Evolutionary conservation across 1,284 basidiomycete species (phyloP).

Genomic region (Boletus sp.): DNA sequence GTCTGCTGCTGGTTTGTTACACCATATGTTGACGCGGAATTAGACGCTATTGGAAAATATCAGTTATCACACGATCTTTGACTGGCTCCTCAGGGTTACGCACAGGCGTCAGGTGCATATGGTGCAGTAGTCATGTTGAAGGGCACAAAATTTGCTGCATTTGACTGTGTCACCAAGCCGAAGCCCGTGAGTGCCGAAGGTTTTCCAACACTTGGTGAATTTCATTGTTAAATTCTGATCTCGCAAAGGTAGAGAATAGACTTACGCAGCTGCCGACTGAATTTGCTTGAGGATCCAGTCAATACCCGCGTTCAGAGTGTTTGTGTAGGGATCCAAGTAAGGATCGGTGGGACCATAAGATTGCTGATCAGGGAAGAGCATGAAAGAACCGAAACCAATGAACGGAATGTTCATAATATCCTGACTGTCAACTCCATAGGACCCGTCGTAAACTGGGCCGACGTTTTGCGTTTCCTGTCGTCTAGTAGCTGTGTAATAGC

Average conservation of each 20-base stretch:
- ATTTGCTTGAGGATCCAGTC: slow-evolving; percentile 57
- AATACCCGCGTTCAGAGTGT: slow-evolving; percentile 48
- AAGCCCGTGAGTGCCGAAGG: slow-evolving; percentile 56
- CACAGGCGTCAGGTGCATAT: slow-evolving; percentile 39
- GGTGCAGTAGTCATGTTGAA: slow-evolving; percentile 54
- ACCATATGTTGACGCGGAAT: slow-evolving; percentile 37
- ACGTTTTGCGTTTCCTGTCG: slow-evolving; percentile 40
- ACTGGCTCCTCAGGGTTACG: slow-evolving; percentile 5
- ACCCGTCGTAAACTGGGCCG: slow-evolving; percentile 57
- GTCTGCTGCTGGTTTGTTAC: slow-evolving; percentile 52
- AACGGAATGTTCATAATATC: slow-evolving; percentile 59
- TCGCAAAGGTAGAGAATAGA: slow-evolving; percentile 1
- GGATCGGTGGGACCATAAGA: slow-evolving; percentile 47
- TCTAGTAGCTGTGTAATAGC: slow-evolving; percentile 39
- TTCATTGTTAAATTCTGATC: slow-evolving; percentile 8
- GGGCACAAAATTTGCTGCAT: slow-evolving; percentile 53
- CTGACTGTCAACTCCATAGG: slow-evolving; percentile 63
- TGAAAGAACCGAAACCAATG: slow-evolving; percentile 59
- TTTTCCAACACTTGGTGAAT: slow-evolving; percentile 47
- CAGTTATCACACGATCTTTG: background rate
- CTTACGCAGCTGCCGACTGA: slow-evolving; percentile 44
- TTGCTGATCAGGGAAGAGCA: slow-evolving; percentile 67
- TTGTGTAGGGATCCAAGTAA: slow-evolving; percentile 48
- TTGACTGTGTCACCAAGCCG: slow-evolving; percentile 60
- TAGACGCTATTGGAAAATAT: slow-evolving; percentile 10